These are phyloP conservation scores for Monosporascus ibericus DNA, from an alignment of 2,329 filamentous ascomycete species.

Conservation along the genomic window DNA sequence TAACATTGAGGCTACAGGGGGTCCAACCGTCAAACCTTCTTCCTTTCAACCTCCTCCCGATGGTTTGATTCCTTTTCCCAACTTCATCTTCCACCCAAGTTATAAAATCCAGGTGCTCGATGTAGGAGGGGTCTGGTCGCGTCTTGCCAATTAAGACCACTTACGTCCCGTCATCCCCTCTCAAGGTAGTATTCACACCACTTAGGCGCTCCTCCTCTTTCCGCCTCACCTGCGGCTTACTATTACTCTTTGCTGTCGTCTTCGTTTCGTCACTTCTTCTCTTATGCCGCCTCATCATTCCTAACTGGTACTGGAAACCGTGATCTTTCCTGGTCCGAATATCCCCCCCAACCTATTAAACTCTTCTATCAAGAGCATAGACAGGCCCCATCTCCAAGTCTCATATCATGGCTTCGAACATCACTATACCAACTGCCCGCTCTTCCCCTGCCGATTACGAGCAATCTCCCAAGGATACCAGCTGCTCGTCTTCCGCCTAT, in stretches of 20 bases:
- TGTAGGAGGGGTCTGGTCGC: background rate
- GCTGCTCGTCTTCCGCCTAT: constrained; percentile 50
- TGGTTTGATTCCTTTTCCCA: background rate
- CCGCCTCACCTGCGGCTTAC: background rate
- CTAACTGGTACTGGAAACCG: background rate
- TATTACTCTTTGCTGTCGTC: background rate
- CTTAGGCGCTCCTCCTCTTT: background rate
- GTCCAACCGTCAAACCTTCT: background rate
- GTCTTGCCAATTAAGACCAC: background rate
- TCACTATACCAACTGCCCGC: constrained; percentile 55
- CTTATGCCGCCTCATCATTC: no score
- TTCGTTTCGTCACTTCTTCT: background rate
- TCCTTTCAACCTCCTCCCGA: background rate
- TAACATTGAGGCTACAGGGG: background rate
- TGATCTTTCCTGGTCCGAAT: no score
- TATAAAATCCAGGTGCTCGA: background rate
- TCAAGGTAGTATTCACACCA: background rate
- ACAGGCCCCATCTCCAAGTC: constrained; percentile 6
- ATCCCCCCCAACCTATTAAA: background rate
- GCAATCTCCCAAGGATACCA: constrained; percentile 38
- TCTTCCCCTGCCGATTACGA: constrained; percentile 29
- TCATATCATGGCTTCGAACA: constrained; percentile 57
- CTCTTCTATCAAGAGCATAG: background rate
- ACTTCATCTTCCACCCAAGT: background rate
- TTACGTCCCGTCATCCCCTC: background rate